Conservation (phyloP, 2,329 filamentous ascomycete genomes). For the Orbilia javanica region DNA sequence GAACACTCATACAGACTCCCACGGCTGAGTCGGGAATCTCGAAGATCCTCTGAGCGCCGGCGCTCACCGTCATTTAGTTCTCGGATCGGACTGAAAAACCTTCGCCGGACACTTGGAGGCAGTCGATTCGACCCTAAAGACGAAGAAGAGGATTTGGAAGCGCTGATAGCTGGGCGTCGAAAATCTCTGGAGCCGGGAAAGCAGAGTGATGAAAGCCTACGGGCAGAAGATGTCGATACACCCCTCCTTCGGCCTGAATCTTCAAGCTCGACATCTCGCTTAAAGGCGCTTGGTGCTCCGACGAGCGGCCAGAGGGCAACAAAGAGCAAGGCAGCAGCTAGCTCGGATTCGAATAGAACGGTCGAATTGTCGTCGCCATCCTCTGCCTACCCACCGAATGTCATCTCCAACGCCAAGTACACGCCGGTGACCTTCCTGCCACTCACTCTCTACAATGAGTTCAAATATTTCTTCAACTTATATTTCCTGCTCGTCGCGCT, state of each 20-base stretch:
- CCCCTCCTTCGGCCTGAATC: slow-evolving; percentile 52
- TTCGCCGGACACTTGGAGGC: slow-evolving; percentile 57
- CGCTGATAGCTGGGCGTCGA: slow-evolving; percentile 53
- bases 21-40: slow-evolving; percentile 58
- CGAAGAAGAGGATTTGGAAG: slow-evolving; percentile 46
- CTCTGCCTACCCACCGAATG: slow-evolving; percentile 82
- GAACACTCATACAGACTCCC: slow-evolving; percentile 55
- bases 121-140: slow-evolving; percentile 54
- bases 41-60: slow-evolving; percentile 62
- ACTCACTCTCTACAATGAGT: slow-evolving; percentile 95
- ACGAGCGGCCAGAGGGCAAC: slow-evolving; percentile 59
- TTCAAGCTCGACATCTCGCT: slow-evolving; percentile 29
- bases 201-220: slow-evolving; percentile 44
- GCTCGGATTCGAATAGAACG: slow-evolving; percentile 74
- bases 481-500: slow-evolving; percentile 96
- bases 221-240: slow-evolving; percentile 45
- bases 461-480: slow-evolving; percentile 99
- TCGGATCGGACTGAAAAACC: slow-evolving; percentile 63
- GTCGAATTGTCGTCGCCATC: slow-evolving; percentile 41
- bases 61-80: slow-evolving; percentile 64
- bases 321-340: slow-evolving; percentile 70
- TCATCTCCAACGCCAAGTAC: slow-evolving; percentile 97
- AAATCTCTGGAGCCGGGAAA: slow-evolving; percentile 52
- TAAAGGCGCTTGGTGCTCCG: slow-evolving; percentile 48
- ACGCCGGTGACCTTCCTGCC: slow-evolving; percentile 94